Base-by-base conservation (phyloP, 306 rosid genomes). In the Fagus sylvatica region DNA sequence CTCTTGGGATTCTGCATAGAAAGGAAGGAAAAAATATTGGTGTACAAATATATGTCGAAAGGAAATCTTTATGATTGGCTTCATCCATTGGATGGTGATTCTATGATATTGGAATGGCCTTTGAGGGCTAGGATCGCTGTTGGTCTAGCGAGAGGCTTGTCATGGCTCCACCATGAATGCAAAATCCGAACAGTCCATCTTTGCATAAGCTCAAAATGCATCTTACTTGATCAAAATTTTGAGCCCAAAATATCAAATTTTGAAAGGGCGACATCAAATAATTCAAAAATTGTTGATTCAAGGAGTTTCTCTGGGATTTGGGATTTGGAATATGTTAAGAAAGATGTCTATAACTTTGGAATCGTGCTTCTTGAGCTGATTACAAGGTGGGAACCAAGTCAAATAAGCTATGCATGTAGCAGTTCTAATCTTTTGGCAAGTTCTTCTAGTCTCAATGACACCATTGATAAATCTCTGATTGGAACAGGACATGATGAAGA, bases 221-320 rank as follows among this genome's bases (percentile, higher is more conserved):
- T 85, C 46, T 74, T 85, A 68, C 74, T 85, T 12, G 84, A 82
- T 62, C 68, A 79, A 6, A 62, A 76, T 30, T 79, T 79, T 42
- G 84, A 82, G 33, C 86, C 89, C 22, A 85, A 76, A 40, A 42
- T 85, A 79, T 82, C 89, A 22, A 82, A 82, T 71, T 82, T 82
- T 48, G 81, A 86, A 34, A 37, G 72, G 49, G 85, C 84, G 1
- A 79, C 72, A 9, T 73, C 82, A 9, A 55, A 7, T 55, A 17
- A 55, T 43, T 43, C 49, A 43, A 43, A 43, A 7, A 12, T 1
- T 12, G 9, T 12, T 43, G 3, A 43, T 12, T 43, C 49, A 9
- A 7, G 74, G n/a, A 32, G 72, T 64, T 76, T 36, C 2, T 61
- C 3, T 16, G 17, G 60, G 43, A 36, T 73, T 56, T 4, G 57